Percentiles rank a stretch among this genome's conserved stretches.
phyloP scores from a whole-genome alignment of 208 protist genomes.

The Angomonas ambiguus region DNA sequence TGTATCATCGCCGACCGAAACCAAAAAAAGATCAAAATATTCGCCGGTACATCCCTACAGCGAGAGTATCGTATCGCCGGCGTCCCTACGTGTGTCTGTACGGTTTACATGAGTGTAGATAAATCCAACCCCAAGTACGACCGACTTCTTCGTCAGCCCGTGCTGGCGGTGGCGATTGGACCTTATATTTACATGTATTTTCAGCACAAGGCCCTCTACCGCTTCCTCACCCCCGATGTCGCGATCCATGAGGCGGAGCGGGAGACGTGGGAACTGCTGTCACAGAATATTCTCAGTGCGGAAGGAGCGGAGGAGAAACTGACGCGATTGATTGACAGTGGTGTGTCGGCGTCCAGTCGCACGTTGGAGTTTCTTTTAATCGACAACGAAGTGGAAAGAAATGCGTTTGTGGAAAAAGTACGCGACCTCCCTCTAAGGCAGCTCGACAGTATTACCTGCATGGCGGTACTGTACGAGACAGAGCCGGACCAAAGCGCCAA shows the following conservation, averaged over 20 bases:
- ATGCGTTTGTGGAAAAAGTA: slow-evolving; percentile 35
- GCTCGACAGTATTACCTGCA: slow-evolving; percentile 79
- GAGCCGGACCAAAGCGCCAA: slow-evolving; percentile 45
- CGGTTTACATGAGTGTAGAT: slow-evolving; percentile 91
- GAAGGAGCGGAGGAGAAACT: slow-evolving; percentile 38
- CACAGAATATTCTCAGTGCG: slow-evolving; percentile 19
- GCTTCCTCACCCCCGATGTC: slow-evolving; percentile 79
- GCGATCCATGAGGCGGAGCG: slow-evolving; percentile 52
- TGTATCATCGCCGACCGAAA: slow-evolving; percentile 82
- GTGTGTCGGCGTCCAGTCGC: slow-evolving; percentile 56
- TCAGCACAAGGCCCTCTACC: slow-evolving; percentile 88
- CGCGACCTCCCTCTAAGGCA: slow-evolving; percentile 51
- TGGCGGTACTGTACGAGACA: slow-evolving; percentile 71
- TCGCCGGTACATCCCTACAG: slow-evolving; percentile 73
- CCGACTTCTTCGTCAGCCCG: slow-evolving; percentile 41
- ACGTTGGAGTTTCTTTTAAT: slow-evolving; percentile 74
- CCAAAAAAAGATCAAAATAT: slow-evolving; percentile 78
- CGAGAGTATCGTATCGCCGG: slow-evolving; percentile 76
- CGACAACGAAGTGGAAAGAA: slow-evolving; percentile 41
- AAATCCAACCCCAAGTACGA: too few species aligned
- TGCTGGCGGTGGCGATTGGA: slow-evolving; percentile 85
- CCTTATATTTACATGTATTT: slow-evolving; percentile 90
- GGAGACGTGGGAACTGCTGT: slow-evolving; percentile 57
- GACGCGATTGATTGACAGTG: slow-evolving; percentile 38
- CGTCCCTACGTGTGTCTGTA: slow-evolving; percentile 78